Base-by-base conservation (phyloP, 2,329 filamentous ascomycete species). In the Pseudogymnoascus sp. region DNA sequence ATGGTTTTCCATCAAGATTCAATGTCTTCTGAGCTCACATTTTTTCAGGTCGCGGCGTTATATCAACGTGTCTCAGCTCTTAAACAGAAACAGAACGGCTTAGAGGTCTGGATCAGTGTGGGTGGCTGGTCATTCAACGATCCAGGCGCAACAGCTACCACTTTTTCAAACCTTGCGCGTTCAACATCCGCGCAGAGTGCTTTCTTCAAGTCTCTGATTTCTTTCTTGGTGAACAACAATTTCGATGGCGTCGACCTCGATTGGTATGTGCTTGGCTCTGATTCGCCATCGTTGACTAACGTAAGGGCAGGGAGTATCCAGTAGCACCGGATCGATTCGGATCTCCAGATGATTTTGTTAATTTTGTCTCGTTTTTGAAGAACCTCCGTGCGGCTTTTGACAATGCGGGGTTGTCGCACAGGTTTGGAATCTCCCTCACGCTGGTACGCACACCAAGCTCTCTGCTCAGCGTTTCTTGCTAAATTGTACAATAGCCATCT, bases 181-280 rank as follows among this genome's bases (percentile, higher is more conserved):
- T 68, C 66, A 3, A 45, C 69, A 14, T 63, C 63, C 1, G 74
- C 71, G n/a, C 71, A 73, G 14, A 47, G 64, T 0, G 67, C 65
- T 0, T 81, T 81, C 65, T 72, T 76, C 62, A 64, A 69, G 1
- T 73, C 71, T 0, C 66, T 79, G 0, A 64, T 75, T 3, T 61
- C 64, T 1, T 80, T 81, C 66, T 70, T 80, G 66, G 37, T 67
- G 4, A 73, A 69, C 5, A 78, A 78, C 67, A 70, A 71, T 3
- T 78, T 80, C 60, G 75, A 77, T 64, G 77, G 77, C 2, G 69
- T 79, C 1, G 77, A 80, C 61, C 67, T 81, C 16, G 75, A 80
- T 65, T 80, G 77, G 78, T 62, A 47, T 16, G 36, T 45, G 34
- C 11, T 36, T 62, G 18, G 16, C 60, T 62, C 36, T 62, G 23